Evolutionary conservation across 768 basidiomycete genomes (phyloP), one percentile per base, ranked within the genome.

Genomic region (Lyophyllum semitale): DNA sequence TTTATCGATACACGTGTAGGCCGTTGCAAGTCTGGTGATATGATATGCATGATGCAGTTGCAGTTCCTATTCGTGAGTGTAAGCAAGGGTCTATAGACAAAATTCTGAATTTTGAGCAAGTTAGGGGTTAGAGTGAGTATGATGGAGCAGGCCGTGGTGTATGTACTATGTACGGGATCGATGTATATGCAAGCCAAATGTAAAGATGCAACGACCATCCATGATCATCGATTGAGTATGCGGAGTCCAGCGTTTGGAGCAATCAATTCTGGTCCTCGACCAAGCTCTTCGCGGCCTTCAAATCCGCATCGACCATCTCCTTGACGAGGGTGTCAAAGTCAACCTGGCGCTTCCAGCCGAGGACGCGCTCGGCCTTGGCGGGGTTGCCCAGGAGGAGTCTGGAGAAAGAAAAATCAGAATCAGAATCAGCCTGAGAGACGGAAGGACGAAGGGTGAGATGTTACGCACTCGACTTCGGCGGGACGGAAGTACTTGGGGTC

Each of bases 401-500:
- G 41, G 32, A 48, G 59, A 55, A 44, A 51, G 29, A 54, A 27
- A 60, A 18, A 57, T 25, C 46, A 35, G 44, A 30, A 46, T 37
- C 22, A n/a, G 17, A 22, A 40, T 40, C 42, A 51, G 45, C 23
- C 25, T 35, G 13, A 15, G 47, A 51, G 11, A 25, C 15, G 43
- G 30, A 23, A n/a, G n/a, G n/a, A n/a, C n/a, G 18, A 41, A 29
- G 33, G 25, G 26, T 51, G 25, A 37, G 32, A 41, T 41, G 22
- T 59, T 15, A 87, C 90, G 58, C 65, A 93, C 87, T 96, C 93
- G 73, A 96, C 93, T 84, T 95, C 93, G 18, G 92, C 91, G 8
- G 93, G 93, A 71, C 95, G 89, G 89, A 95, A 97, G 78, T 97
- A 96, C 61, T 79, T 79, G 23, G 89, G 69, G 73, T 98, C 96